Conservation (phyloP, 176 grass and related monocot species). For the Oryza brachyantha region DNA sequence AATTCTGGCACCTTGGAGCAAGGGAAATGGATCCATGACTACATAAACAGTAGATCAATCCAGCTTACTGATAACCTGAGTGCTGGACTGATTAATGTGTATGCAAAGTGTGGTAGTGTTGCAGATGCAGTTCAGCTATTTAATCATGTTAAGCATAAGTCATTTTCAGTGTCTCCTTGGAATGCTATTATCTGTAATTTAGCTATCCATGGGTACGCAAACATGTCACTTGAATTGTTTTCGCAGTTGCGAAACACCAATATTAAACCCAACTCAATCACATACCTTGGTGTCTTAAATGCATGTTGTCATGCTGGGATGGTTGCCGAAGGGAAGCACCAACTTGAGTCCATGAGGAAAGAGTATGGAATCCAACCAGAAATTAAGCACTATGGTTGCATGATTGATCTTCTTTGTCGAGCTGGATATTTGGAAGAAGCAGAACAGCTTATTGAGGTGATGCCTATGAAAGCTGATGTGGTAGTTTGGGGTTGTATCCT, state of each 20-base stretch:
- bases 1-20: slow-evolving; percentile 57
- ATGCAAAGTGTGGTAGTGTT: slow-evolving; percentile 63
- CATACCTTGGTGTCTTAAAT: slow-evolving; percentile 61
- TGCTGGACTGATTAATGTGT: slow-evolving; percentile 75
- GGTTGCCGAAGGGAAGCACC: slow-evolving; percentile 40
- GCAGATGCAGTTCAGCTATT: slow-evolving; percentile 50
- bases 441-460: slow-evolving; percentile 41
- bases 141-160: slow-evolving; percentile 28
- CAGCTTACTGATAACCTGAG: slow-evolving; percentile 51
- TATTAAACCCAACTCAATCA: slow-evolving; percentile 66
- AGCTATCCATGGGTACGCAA: slow-evolving; percentile 69
- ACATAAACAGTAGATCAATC: slow-evolving; percentile 48
- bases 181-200: slow-evolving; percentile 78
- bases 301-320: slow-evolving; percentile 71
- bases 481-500: slow-evolving; percentile 75
- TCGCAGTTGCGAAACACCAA: slow-evolving; percentile 39
- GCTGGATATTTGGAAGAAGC: slow-evolving; percentile 80
- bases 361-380: slow-evolving; percentile 56
- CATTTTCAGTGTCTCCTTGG: slow-evolving; percentile 60
- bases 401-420: slow-evolving; percentile 75
- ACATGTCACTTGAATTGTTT: slow-evolving; percentile 55
- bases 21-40: slow-evolving; percentile 62
- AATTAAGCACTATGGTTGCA: slow-evolving; percentile 91
- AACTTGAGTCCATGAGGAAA: slow-evolving; percentile 59
- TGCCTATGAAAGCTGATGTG: slow-evolving; percentile 78